Conservation (phyloP, 192 early-diverging fungal species). For the Lobosporangium transversale region DNA sequence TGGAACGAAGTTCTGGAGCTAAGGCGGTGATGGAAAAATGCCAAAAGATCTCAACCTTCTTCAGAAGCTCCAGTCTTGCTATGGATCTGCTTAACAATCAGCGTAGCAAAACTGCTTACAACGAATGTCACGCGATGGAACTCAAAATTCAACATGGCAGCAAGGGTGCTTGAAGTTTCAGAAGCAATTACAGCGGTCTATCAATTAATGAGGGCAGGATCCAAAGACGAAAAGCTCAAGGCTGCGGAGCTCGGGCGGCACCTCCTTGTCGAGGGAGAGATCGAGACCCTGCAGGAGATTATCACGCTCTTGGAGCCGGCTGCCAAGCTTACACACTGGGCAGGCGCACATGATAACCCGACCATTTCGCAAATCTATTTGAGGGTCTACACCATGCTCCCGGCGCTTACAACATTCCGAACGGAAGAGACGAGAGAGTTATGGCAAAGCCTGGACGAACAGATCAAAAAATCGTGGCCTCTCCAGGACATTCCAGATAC, state of each 20-base stretch:
- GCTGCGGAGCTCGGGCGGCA: background rate
- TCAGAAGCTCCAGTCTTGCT: constrained; percentile 11
- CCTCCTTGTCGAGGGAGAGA: constrained; percentile 5
- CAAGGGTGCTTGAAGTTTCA: constrained; percentile 3
- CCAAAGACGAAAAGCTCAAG: constrained; percentile 5
- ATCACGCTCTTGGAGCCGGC: constrained; percentile 17
- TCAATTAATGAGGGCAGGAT: constrained; percentile 1
- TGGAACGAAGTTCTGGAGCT: background rate
- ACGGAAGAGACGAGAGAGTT: constrained; percentile 3
- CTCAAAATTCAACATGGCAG: constrained; percentile 10
- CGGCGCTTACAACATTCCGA: background rate
- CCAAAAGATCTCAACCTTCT: constrained; percentile 14
- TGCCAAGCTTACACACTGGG: constrained; percentile 21
- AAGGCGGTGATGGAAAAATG: constrained; percentile 15
- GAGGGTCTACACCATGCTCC: constrained; percentile 1
- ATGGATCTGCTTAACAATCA: constrained; percentile 5
- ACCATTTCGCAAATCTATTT: constrained; percentile 23
- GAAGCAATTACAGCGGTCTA: constrained; percentile 2
- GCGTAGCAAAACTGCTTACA: constrained; percentile 6
- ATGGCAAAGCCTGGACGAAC: background rate
- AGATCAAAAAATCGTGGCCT: constrained; percentile 15
- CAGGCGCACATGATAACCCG: background rate
- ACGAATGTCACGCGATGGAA: constrained; percentile 19
- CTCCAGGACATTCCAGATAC: constrained; percentile 20
- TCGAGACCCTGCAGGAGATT: constrained; percentile 10